These are phyloP conservation scores for Pythium phragmitis DNA, from an alignment of 352 stramenopile species.

Conservation along the genomic window DNA sequence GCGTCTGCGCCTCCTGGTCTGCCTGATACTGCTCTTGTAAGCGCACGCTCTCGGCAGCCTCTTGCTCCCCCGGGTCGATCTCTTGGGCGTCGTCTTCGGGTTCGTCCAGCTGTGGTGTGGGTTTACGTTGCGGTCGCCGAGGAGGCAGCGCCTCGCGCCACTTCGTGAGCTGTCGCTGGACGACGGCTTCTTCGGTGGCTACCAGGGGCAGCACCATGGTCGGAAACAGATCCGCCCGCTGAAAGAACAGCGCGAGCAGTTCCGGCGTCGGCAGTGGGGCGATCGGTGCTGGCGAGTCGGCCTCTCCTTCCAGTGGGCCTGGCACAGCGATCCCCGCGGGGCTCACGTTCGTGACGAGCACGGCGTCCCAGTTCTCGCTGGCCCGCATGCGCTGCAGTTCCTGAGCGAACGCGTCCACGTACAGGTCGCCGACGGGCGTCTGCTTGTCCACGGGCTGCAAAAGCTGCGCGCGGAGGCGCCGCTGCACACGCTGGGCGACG, in stretches of 20 bases:
- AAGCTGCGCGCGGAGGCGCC: constrained; percentile 23
- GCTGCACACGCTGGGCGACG: constrained; percentile 20
- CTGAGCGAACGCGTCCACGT: constrained; percentile 25
- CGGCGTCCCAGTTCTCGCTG: constrained; percentile 1
- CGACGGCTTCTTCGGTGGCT: constrained; percentile 29
- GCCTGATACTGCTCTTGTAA: constrained; percentile 43
- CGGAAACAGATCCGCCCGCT: constrained; percentile 42
- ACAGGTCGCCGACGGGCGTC: constrained; percentile 9
- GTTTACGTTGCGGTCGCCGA: constrained; percentile 22
- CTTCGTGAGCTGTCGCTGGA: constrained; percentile 31
- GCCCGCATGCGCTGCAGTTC: constrained; percentile 21
- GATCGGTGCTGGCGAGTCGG: background rate
- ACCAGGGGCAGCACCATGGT: constrained; percentile 46
- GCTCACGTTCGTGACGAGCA: constrained; percentile 25
- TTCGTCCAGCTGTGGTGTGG: constrained; percentile 2
- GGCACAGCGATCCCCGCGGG: background rate
- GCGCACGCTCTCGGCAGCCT: constrained; percentile 43
- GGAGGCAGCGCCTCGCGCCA: constrained; percentile 34
- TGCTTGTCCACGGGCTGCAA: constrained; percentile 20
- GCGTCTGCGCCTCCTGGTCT: constrained; percentile 39
- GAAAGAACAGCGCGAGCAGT: constrained; percentile 43
- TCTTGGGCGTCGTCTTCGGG: constrained; percentile 22
- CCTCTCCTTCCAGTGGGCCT: constrained; percentile 9
- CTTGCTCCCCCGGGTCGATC: constrained; percentile 36
- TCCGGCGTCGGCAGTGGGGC: constrained; percentile 34